Evolutionary conservation across 495 filamentous ascomycete genomes (phyloP).

Genomic region (Aspergillus sclerotioniger): DNA sequence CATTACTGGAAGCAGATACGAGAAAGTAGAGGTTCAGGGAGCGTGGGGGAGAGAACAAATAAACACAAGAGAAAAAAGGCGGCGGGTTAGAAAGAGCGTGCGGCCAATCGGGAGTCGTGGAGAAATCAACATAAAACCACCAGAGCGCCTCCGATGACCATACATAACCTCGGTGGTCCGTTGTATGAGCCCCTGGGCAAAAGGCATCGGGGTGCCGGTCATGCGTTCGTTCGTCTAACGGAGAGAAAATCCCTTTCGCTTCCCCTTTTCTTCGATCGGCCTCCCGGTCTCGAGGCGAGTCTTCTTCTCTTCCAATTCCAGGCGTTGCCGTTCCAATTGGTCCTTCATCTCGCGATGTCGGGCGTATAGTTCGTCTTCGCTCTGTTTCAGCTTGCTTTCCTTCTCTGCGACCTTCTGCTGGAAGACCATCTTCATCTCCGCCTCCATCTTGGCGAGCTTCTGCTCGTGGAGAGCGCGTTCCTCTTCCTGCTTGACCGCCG

Average conservation of each 20-base stretch:
- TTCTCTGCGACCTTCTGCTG: constrained; percentile 99
- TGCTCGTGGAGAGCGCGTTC: constrained; percentile 97
- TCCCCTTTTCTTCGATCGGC: constrained; percentile 90
- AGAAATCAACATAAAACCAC: constrained; percentile 27
- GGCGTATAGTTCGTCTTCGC: constrained; percentile 97
- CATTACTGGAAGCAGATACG: constrained; percentile 34
- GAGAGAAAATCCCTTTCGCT: constrained; percentile 97
- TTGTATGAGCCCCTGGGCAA: constrained; percentile 24
- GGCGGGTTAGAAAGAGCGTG: constrained; percentile 27
- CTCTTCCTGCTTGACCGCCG: constrained; percentile 99
- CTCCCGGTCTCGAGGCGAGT: constrained; percentile 84
- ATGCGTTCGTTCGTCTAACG: constrained; percentile 54
- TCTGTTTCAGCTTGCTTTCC: constrained; percentile 98
- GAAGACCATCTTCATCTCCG: constrained; percentile 99
- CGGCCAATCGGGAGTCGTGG: constrained; percentile 34
- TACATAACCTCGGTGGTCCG: constrained; percentile 22
- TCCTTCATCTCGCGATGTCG: constrained; percentile 99
- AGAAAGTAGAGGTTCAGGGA: constrained; percentile 34
- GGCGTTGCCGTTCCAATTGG: constrained; percentile 89
- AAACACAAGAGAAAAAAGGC: constrained; percentile 39
- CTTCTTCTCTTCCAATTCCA: constrained; percentile 98
- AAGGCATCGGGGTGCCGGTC: constrained; percentile 16
- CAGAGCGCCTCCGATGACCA: constrained; percentile 24
- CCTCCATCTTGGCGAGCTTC: constrained; percentile 99
- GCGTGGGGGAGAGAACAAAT: constrained; percentile 33